Base-by-base conservation (phyloP, 148 eudicot species). In the Amaranthus cruentus region DNA sequence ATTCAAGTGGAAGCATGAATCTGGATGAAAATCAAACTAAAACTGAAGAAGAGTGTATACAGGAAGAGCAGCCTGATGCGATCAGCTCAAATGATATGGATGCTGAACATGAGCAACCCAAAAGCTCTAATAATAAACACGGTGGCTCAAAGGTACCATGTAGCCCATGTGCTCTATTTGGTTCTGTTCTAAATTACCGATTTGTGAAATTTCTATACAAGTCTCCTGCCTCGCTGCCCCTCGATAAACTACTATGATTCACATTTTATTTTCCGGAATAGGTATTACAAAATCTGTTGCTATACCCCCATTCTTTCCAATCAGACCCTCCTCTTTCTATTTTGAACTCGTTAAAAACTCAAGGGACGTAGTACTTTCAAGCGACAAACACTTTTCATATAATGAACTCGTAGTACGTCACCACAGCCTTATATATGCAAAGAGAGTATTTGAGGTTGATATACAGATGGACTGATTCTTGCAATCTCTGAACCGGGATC, bases 141-240 rank as follows among this genome's bases (percentile, higher is more conserved):
- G 67, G 62, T 79, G 77, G 76, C 71, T 60, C 61, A 15, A 79
- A 82, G 93, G 97, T 92, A 84, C 70, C 42, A 55, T 65, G 21
- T 61, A 63, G n/a, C 65, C 69, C 55, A 50, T 68, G n/a, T 38
- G 67, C n/a, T 55, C 56, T 57, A 13, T 28, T 54, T 48, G 51
- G 14, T 9, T 15, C 55, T 43, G 5, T 58, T 51, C 47, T 51
- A 66, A 66, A 52, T 57, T 50, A 13, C 38, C 38, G 43, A 47
- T 57, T 47, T 46, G 52, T 9, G 4, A 55, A 14, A 7, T n/a
- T 62, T 51, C 47, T 47, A 7, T 47, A 15, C 21, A 4, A 60
- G 54, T 43, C 46, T 12, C 55, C 54, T 10, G 18, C 6, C 69
- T 6, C 18, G n/a, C 59, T 6, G 7, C 0, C 6, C 8, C 21